Evolutionary conservation across 768 basidiomycete species (phyloP).

Genomic region (Lactarius indigo): DNA sequence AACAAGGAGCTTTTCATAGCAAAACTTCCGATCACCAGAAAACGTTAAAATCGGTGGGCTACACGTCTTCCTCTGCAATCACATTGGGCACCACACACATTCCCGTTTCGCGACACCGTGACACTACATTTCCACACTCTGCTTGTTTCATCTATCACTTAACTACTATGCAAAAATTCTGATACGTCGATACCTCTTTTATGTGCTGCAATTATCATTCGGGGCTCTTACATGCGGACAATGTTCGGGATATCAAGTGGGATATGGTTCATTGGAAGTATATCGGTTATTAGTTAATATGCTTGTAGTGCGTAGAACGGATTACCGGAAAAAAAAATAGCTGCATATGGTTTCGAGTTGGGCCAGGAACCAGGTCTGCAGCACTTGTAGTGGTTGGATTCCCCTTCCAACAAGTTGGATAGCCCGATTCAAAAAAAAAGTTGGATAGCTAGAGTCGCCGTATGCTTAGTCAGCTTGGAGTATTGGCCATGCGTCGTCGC

Average conservation of each 20-base stretch:
- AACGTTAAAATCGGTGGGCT: not conserved
- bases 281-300: not conserved
- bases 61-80: not conserved
- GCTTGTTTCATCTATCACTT: not conserved
- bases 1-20: slow-evolving; percentile 7
- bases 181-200: not conserved
- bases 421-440: no score
- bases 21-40: not conserved
- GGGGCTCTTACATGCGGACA: not conserved
- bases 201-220: not conserved
- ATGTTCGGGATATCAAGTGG: no score
- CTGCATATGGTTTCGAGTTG: not conserved
- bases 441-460: no score
- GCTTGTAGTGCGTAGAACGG: not conserved
- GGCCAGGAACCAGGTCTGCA: no score
- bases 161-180: not conserved
- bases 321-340: not conserved
- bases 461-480: not conserved
- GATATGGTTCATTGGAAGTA: not conserved
- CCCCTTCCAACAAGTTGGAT: no score
- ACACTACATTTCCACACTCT: not conserved
- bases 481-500: not conserved
- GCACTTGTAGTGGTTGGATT: no score
- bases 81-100: not conserved
- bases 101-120: not conserved